Conservation (phyloP, 208 protist species). For the Strigomonas culicis region DNA sequence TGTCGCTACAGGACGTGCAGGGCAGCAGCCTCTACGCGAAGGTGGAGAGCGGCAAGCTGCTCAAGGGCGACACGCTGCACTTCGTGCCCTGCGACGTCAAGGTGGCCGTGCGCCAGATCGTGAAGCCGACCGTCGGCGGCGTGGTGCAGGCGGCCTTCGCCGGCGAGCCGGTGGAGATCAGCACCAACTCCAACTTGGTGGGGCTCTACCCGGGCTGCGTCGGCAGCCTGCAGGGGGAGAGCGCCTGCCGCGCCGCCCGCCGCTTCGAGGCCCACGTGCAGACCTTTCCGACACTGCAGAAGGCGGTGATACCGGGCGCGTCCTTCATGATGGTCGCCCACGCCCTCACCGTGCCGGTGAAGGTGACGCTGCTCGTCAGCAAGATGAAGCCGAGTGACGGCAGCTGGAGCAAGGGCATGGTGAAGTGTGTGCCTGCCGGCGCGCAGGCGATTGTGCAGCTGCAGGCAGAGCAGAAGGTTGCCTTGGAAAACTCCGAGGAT, state of each 20-base stretch:
- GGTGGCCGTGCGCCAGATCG: constrained; percentile 45
- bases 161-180: constrained; percentile 72
- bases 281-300: constrained; percentile 59
- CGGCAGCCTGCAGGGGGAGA: constrained; percentile 20
- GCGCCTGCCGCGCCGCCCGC: constrained; percentile 30
- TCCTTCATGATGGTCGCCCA: constrained; percentile 72
- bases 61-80: constrained; percentile 33
- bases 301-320: constrained; percentile 64
- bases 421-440: constrained; percentile 72
- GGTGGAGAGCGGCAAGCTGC: constrained; percentile 70
- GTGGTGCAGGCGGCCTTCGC: constrained; percentile 65
- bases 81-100: constrained; percentile 64
- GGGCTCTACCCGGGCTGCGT: constrained; percentile 71
- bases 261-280: constrained; percentile 81
- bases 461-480: constrained; percentile 42
- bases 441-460: constrained; percentile 75
- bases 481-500: constrained; percentile 59
- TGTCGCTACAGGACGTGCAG: constrained; percentile 73
- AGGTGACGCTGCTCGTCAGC: constrained; percentile 59
- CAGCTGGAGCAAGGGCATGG: constrained; percentile 80
- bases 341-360: constrained; percentile 58
- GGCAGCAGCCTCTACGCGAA: constrained; percentile 59
- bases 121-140: constrained; percentile 51
- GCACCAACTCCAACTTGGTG: constrained; percentile 37
- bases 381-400: constrained; percentile 61